phyloP scores from a whole-genome alignment of 1,284 basidiomycete genomes.

The Rhodotorula sp. region DNA sequence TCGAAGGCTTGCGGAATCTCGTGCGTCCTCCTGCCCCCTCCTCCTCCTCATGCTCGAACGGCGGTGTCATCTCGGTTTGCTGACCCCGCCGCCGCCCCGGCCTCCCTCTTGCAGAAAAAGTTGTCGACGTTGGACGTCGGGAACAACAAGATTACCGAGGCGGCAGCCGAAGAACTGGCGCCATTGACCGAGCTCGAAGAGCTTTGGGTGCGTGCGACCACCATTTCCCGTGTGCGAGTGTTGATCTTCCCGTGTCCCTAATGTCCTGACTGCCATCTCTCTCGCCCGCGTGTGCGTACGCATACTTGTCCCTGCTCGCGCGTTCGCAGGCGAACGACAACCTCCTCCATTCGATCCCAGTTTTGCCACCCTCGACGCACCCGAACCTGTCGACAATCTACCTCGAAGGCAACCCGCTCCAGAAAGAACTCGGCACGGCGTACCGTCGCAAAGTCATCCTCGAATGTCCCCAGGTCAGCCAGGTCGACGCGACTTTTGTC shows the following conservation, averaged over 20 bases:
- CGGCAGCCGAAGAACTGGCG: conserved; percentile 68
- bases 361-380: conserved; percentile 50
- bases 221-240: no score
- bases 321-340: conserved; percentile 76
- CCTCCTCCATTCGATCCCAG: conserved; percentile 66
- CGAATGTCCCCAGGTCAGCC: conserved; percentile 79
- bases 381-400: conserved; percentile 79
- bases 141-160: conserved; percentile 71
- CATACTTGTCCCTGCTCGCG: no score
- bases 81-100: not conserved
- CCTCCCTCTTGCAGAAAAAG: conserved; percentile 57
- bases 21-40: conserved; percentile 53
- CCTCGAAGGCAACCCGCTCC: conserved; percentile 90
- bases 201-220: conserved; percentile 70
- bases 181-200: conserved; percentile 78
- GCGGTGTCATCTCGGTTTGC: not conserved
- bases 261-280: no score
- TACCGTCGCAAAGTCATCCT: conserved; percentile 90
- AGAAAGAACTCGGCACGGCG: conserved; percentile 68
- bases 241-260: no score
- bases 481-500: conserved; percentile 72
- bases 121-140: conserved; percentile 85
- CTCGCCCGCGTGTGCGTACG: no score
- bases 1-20: conserved; percentile 85
- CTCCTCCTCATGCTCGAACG: not conserved